A percentile compares a stretch with the other conserved stretches of the same genome.
Evolutionary conservation across 129 eudicot species (phyloP).

Genomic region (Lactuca saligna): DNA sequence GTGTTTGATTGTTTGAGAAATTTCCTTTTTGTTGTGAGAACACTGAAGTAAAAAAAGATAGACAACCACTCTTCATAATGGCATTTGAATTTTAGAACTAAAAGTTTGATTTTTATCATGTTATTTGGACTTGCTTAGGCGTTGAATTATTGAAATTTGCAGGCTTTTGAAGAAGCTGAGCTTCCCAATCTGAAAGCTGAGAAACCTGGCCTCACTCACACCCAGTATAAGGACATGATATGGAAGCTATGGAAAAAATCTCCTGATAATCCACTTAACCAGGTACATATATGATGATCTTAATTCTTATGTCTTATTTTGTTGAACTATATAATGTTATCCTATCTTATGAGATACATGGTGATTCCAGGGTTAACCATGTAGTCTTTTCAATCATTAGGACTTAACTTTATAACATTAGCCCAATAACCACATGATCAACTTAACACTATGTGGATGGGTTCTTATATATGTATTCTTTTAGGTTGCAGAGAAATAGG

Average conservation of each 20-base stretch:
- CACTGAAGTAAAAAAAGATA: not conserved
- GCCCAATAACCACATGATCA: no score
- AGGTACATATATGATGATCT: no score
- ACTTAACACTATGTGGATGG: no score
- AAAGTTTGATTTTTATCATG: not conserved
- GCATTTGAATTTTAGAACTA: not conserved
- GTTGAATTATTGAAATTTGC: not conserved
- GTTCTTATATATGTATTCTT: not conserved
- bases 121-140: not conserved
- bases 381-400: no score
- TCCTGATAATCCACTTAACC: conserved; percentile 94
- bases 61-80: no score
- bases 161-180: conserved; percentile 99
- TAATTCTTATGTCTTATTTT: no score
- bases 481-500: conserved; percentile 35
- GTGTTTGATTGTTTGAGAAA: not conserved
- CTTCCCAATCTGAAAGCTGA: conserved; percentile 88
- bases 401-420: no score
- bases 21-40: not conserved
- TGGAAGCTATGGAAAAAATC: conserved; percentile 99
- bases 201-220: conserved; percentile 96
- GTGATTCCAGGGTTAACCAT: no score
- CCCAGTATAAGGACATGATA: conserved; percentile 90
- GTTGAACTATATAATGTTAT: no score
- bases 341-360: no score